These are phyloP conservation scores for Sphagnum magellanicum DNA, from an alignment of 228 moss, liverwort and hornwort species.

Conservation along the genomic window DNA sequence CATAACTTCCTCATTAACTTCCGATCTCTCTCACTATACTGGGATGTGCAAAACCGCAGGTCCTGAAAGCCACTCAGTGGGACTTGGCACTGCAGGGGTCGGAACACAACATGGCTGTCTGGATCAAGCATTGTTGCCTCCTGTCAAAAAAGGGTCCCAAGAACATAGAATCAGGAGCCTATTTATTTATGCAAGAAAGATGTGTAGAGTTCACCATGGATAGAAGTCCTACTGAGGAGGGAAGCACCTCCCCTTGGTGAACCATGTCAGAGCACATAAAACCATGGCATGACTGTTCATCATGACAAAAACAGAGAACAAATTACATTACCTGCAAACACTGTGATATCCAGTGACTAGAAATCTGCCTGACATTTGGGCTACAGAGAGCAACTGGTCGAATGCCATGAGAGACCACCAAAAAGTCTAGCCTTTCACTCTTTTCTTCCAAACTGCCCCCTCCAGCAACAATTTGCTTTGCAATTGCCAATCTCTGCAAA, in stretches of 20 bases:
- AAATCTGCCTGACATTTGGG: conserved; percentile 24
- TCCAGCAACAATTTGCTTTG: conserved; percentile 45
- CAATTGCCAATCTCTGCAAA: conserved; percentile 50
- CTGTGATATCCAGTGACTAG: conserved; percentile 65
- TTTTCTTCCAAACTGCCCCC: conserved; percentile 57
- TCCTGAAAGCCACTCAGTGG: conserved; percentile 68
- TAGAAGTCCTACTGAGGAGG: too few relatives aligned
- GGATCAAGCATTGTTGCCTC: conserved; percentile 62
- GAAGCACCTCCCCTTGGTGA: too few relatives aligned
- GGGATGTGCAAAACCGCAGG: conserved; percentile 66
- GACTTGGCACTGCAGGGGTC: conserved; percentile 71
- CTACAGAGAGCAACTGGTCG: conserved; percentile 9
- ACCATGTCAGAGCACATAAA: too few relatives aligned
- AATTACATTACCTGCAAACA: conserved; percentile 45
- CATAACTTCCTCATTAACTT: conserved; percentile 69
- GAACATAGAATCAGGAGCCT: too few relatives aligned
- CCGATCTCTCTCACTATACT: conserved; percentile 73
- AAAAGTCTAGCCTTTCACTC: conserved; percentile 29
- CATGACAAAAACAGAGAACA: background rate
- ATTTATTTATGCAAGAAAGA: too few relatives aligned
- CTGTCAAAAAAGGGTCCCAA: conserved; percentile 10
- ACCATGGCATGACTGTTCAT: background rate
- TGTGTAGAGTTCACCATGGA: too few relatives aligned
- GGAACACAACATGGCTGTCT: conserved; percentile 67
- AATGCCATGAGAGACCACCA: conserved; percentile 60